Evolutionary conservation across 2,329 filamentous ascomycete genomes (phyloP), one percentile per base, ranked within the genome.

Genomic region (Fusarium luffae): DNA sequence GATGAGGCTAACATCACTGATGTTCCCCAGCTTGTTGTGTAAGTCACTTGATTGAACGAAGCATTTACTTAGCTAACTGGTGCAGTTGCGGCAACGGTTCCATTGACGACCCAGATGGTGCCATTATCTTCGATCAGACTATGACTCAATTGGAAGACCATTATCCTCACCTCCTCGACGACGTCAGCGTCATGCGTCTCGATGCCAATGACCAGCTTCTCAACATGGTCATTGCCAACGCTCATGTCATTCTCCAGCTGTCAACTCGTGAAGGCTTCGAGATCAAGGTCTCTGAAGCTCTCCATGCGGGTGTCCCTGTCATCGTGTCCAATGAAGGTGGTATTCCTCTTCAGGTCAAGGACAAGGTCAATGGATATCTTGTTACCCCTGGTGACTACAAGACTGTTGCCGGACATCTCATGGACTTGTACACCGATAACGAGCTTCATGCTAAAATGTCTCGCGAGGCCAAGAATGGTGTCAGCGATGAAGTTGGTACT

Each of bases 181-280:
- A 91, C 66, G 89, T 94, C 69, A 90, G 92, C 70, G 86, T 94
- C 73, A 92, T 94, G 86, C 90, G 92, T 19, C 84, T 96, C 2
- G 89, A 91, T 1, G 91, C 92, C 28, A 92, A 90, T 13, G 93
- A 96, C 74, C 93, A 96, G 78, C 84, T 94, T 21, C 88, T 96
- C 73, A 94, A 96, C 78, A 88, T 89, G 1, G 82, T 96, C 43
- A 85, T 96, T 66, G 89, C 90, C 40, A 90, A 91, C 51, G 89
- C 92, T 1, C 88, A 90, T 59, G 88, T 94, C 10, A 90, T 90
- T 1, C 85, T 96, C 10, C 93, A 96, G 78, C 87, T 96, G 8
- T 94, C 92, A 4, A 94, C 90, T 0, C 88, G 92, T 37, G 93
- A 96, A 77, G 92, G 93, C 1, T 96, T 96, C 73, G 93, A 96